phyloP scores from a whole-genome alignment of 1,284 basidiomycete species.

The Rhodotorula mucilaginosa region DNA sequence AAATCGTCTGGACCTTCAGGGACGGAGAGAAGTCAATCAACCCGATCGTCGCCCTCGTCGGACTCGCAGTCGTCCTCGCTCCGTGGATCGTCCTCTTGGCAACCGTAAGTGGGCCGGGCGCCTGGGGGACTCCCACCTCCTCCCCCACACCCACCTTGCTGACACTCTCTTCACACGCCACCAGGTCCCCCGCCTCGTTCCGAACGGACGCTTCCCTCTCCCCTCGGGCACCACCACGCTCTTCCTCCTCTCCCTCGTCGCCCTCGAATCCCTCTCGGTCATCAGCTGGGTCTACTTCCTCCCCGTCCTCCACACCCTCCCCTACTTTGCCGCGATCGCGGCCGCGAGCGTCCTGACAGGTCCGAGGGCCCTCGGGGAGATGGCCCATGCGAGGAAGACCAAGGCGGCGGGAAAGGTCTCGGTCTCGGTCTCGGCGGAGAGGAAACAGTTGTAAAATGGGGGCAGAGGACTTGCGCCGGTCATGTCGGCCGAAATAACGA shows the following conservation, averaged over 20 bases:
- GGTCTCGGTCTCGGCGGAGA: background rate
- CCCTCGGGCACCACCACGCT: background rate
- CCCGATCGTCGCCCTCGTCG: constrained; percentile 8
- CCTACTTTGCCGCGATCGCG: constrained; percentile 14
- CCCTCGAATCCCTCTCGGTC: constrained; percentile 24
- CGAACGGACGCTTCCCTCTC: constrained; percentile 6
- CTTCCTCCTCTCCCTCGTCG: constrained; percentile 25
- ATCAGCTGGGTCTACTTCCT: constrained; percentile 29
- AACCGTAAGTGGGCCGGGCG: constrained; percentile 10
- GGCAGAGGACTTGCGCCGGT: too few relatives aligned
- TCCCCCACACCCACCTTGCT: background rate
- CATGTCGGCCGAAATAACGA: background rate
- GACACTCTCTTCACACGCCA: background rate
- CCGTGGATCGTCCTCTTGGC: constrained; percentile 28
- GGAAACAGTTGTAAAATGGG: background rate
- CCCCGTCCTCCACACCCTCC: constrained; percentile 29
- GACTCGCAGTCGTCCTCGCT: constrained; percentile 20
- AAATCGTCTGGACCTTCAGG: constrained; percentile 29
- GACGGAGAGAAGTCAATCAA: constrained; percentile 21
- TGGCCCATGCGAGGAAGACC: constrained; percentile 8
- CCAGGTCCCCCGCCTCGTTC: constrained; percentile 20
- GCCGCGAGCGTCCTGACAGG: constrained; percentile 11
- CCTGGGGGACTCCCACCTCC: background rate
- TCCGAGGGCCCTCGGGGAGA: constrained; percentile 23
- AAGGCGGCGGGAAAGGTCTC: background rate